Evolutionary conservation across 2,329 filamentous ascomycete genomes (phyloP).

Genomic region (Diplodia corticola): DNA sequence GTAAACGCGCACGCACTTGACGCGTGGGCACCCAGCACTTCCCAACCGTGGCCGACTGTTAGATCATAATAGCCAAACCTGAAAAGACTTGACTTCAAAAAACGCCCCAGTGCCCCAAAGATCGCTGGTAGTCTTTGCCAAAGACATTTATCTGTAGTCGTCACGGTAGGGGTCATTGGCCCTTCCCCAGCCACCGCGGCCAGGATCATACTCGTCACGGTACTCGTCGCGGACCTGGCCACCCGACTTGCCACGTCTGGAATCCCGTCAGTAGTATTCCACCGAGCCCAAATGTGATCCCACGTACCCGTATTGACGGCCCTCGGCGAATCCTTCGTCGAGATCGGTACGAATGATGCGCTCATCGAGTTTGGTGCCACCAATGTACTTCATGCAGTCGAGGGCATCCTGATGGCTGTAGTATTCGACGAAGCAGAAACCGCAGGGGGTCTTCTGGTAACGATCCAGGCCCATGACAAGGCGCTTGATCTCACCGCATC

Average conservation of each 20-base stretch:
- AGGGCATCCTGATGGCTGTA: conserved; percentile 96
- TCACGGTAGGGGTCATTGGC: conserved; percentile 54
- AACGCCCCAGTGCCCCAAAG: not conserved
- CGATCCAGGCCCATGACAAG: conserved; percentile 97
- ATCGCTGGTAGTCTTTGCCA: not conserved
- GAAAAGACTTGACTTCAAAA: not conserved
- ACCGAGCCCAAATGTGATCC: no score
- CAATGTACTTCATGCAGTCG: conserved; percentile 98
- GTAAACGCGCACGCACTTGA: not conserved
- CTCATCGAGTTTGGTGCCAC: conserved; percentile 96
- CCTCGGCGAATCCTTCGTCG: conserved; percentile 94
- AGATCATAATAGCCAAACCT: not conserved
- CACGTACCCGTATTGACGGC: conserved; percentile 80
- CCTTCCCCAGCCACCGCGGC: conserved; percentile 83
- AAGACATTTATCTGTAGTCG: conserved; percentile 20
- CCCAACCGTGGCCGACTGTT: not conserved
- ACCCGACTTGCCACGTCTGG: conserved; percentile 81
- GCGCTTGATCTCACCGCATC: conserved; percentile 93
- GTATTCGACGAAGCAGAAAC: conserved; percentile 99
- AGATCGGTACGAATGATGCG: conserved; percentile 93
- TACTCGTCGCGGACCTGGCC: conserved; percentile 98
- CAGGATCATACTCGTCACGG: conserved; percentile 93
- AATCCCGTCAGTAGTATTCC: conserved; percentile 25
- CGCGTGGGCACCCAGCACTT: not conserved
- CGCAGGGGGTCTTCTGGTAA: conserved; percentile 96